Conservation (phyloP, 2,329 filamentous ascomycete species). For the Sporothrix inflata region DNA sequence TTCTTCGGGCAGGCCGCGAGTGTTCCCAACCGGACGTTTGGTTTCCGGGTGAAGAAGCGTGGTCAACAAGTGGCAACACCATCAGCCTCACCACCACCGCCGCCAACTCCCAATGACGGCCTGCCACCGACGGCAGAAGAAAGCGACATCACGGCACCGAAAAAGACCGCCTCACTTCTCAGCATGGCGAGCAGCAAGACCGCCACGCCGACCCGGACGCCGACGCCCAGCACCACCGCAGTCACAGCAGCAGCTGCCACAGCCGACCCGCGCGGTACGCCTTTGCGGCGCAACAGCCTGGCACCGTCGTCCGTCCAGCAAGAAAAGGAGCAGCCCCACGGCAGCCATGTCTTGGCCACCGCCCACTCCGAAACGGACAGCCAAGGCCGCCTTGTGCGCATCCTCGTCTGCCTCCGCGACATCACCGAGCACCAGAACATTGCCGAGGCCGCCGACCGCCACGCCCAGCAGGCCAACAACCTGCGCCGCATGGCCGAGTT, state of each 20-base stretch:
- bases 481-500: slow-evolving; percentile 58
- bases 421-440: slow-evolving; percentile 55
- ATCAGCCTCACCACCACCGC: background rate
- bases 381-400: slow-evolving; percentile 49
- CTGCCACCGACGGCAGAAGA: background rate
- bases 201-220: background rate
- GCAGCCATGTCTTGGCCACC: slow-evolving; percentile 52
- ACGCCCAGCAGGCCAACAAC: slow-evolving; percentile 57
- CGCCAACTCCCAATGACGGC: background rate
- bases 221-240: background rate
- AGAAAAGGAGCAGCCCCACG: slow-evolving; percentile 30
- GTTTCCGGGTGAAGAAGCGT: slow-evolving; percentile 50
- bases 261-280: background rate
- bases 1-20: slow-evolving; percentile 48
- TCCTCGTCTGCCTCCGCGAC: slow-evolving; percentile 56
- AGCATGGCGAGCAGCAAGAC: background rate
- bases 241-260: background rate
- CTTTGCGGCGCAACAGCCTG: slow-evolving; percentile 30
- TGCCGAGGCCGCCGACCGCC: slow-evolving; percentile 52
- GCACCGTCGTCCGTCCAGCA: slow-evolving; percentile 30
- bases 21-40: slow-evolving; percentile 49
- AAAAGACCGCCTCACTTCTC: slow-evolving; percentile 41
- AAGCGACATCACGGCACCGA: slow-evolving; percentile 40
- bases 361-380: slow-evolving; percentile 51
- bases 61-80: slow-evolving; percentile 34